Conservation (phyloP, 306 rosid species). For the Sicyos edulis region DNA sequence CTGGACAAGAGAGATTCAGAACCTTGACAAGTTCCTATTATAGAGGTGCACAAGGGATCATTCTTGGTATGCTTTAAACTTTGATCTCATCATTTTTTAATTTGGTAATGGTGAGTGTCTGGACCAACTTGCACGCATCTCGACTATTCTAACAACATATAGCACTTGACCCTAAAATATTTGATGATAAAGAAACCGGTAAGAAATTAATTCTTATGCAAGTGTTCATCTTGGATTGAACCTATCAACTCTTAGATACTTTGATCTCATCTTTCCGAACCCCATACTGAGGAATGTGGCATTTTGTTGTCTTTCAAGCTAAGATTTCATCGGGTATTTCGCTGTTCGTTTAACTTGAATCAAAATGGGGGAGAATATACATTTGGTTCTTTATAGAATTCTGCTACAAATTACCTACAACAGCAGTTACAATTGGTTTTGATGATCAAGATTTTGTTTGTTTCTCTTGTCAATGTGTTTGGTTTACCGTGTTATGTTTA, state of each 20-base stretch:
- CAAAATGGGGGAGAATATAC: no score
- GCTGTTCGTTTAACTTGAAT: not conserved
- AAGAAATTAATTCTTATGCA: no score
- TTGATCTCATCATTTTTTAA: no score
- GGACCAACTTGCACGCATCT: no score
- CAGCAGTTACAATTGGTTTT: not conserved
- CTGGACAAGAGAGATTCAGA: conserved; percentile 97
- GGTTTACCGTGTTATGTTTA: not conserved
- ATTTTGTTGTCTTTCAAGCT: not conserved
- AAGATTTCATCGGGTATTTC: not conserved
- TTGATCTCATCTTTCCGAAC: not conserved
- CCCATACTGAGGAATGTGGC: no score
- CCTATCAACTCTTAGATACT: not conserved
- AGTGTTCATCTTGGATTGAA: no score
- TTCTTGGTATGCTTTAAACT: conserved; percentile 60
- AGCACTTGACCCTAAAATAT: no score
- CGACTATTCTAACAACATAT: no score
- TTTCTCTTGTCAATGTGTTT: not conserved
- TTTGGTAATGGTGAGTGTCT: no score
- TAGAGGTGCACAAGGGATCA: conserved; percentile 90
- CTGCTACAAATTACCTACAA: not conserved
- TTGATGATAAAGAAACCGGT: no score
- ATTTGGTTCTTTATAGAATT: no score
- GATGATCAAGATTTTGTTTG: not conserved
- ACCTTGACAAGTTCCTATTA: conserved; percentile 89